These are phyloP conservation scores for Cystofilobasidium capitatum DNA, from an alignment of 768 basidiomycete species.

Conservation along the genomic window DNA sequence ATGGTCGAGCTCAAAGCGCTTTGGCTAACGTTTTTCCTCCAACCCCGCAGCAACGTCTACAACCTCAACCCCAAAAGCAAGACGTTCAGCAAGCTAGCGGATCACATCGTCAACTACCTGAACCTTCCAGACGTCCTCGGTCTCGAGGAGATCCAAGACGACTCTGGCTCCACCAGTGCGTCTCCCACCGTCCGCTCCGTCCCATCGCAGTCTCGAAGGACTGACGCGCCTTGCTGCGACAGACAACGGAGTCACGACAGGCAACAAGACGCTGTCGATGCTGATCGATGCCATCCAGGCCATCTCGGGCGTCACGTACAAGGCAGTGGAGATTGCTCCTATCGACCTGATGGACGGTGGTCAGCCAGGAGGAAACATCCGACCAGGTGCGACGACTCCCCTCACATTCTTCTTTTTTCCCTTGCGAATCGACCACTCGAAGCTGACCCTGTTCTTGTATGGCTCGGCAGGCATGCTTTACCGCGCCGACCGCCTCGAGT, in stretches of 20 bases:
- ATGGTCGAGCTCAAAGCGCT: too few species aligned
- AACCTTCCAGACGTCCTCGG: slow-evolving; percentile 53
- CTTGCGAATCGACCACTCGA: neutral
- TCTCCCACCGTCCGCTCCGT: neutral
- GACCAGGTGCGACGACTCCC: slow-evolving; percentile 39
- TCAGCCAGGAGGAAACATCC: slow-evolving; percentile 55
- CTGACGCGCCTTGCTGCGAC: slow-evolving; percentile 43
- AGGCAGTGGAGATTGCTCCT: slow-evolving; percentile 48
- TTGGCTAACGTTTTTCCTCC: slow-evolving; percentile 31
- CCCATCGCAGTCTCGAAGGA: neutral
- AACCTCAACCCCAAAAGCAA: slow-evolving; percentile 55
- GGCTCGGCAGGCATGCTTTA: slow-evolving; percentile 45
- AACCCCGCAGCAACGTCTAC: slow-evolving; percentile 59
- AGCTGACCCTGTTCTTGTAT: neutral
- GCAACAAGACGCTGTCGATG: slow-evolving; percentile 49
- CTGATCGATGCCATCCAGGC: slow-evolving; percentile 48
- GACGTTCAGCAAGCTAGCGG: slow-evolving; percentile 50
- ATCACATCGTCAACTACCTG: slow-evolving; percentile 49
- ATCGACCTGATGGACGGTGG: slow-evolving; percentile 53
- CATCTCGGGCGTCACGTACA: slow-evolving; percentile 42
- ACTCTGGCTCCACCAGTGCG: slow-evolving; percentile 30
- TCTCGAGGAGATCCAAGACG: slow-evolving; percentile 57
- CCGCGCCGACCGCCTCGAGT: slow-evolving; percentile 28
- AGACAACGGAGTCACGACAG: slow-evolving; percentile 49
- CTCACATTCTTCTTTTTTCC: neutral